Conservation (phyloP, 139 green algal genomes). For the Chlamydomonas applanata region DNA sequence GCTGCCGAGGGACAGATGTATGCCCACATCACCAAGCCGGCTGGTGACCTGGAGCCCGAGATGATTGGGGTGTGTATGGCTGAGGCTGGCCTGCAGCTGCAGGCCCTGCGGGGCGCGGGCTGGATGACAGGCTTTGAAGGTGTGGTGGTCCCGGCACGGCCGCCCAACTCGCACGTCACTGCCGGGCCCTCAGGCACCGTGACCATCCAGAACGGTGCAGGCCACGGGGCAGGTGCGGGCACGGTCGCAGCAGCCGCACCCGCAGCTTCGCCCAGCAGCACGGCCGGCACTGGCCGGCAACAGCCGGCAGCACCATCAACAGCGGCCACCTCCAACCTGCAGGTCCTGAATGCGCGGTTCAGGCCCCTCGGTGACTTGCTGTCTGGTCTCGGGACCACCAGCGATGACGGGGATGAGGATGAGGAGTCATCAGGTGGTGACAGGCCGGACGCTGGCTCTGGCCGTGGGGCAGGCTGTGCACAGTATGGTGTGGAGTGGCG, state of each 20-base stretch:
- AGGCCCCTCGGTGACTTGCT: not conserved
- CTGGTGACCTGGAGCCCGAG: not conserved
- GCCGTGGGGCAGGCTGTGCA: too few species aligned
- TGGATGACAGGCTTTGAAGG: not conserved
- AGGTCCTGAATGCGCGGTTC: constrained; percentile 5
- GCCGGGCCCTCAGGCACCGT: not conserved
- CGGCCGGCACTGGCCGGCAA: too few species aligned
- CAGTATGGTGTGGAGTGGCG: too few species aligned
- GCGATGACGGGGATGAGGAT: not conserved
- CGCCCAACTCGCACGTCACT: constrained; percentile 4
- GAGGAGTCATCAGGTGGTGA: too few species aligned
- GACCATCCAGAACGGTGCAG: constrained; percentile 2
- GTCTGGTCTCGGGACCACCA: not conserved
- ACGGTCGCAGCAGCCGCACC: not conserved
- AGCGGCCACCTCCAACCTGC: not conserved
- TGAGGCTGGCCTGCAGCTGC: constrained; percentile 7
- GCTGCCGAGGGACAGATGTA: not conserved
- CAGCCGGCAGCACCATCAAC: not conserved
- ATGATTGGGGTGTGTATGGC: not conserved
- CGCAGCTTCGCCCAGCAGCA: too few species aligned
- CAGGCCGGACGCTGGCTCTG: too few species aligned
- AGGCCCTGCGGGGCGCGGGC: not conserved
- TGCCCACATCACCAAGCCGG: not conserved
- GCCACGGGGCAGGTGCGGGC: not conserved
- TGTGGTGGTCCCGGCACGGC: not conserved